These are phyloP conservation scores for Ogataea haglerorum DNA, from an alignment of 805 yeast species.

Conservation along the genomic window DNA sequence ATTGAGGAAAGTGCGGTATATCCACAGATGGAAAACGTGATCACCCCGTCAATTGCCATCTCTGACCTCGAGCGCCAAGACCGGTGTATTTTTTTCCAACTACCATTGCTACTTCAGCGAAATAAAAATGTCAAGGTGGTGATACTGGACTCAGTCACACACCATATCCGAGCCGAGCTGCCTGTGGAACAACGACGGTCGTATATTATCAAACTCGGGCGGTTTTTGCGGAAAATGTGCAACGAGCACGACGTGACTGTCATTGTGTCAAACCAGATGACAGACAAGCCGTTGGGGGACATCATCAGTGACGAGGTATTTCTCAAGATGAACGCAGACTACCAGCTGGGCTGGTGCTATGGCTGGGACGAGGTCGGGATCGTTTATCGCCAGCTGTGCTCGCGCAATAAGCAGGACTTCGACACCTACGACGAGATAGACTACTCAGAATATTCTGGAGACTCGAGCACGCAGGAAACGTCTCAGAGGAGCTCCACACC, in stretches of 20 bases:
- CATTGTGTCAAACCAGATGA: constrained; percentile 75
- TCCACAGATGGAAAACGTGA: constrained; percentile 35
- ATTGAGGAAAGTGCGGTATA: constrained; percentile 23
- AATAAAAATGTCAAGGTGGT: constrained; percentile 48
- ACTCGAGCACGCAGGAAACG: background rate
- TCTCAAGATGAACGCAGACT: constrained; percentile 46
- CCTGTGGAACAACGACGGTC: constrained; percentile 41
- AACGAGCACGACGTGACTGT: constrained; percentile 50
- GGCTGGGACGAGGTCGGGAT: constrained; percentile 62
- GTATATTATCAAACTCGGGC: constrained; percentile 42
- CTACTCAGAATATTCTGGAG: constrained; percentile 5
- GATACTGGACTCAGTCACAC: constrained; percentile 79
- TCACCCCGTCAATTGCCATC: constrained; percentile 29
- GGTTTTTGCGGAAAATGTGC: constrained; percentile 49
- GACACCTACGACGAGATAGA: constrained; percentile 23
- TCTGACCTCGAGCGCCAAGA: constrained; percentile 68
- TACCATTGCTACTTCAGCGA: constrained; percentile 52
- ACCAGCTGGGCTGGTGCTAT: constrained; percentile 66
- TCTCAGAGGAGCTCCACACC: constrained; percentile 18
- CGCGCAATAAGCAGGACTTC: constrained; percentile 17
- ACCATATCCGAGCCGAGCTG: constrained; percentile 68
- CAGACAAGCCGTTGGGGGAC: constrained; percentile 50
- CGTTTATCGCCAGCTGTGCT: constrained; percentile 28
- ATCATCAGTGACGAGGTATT: constrained; percentile 28
- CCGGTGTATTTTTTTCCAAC: constrained; percentile 64